Base-by-base conservation (phyloP, 2,329 filamentous ascomycete genomes). In the Aspergillus transmontanensis region DNA sequence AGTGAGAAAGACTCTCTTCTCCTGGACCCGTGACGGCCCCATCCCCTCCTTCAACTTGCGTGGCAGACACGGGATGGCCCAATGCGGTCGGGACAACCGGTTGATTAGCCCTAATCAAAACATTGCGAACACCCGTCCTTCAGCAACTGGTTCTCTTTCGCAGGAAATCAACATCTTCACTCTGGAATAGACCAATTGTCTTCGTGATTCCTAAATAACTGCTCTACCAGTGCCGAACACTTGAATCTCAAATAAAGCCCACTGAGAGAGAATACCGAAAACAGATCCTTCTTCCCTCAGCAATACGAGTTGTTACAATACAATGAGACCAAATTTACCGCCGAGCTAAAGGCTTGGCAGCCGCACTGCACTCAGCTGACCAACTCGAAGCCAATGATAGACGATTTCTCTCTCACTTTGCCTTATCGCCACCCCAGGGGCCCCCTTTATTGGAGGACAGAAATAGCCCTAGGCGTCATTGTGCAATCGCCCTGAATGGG, bases 331-430 rank as follows among this genome's bases (percentile, higher is more conserved):
- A 28, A 36, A 48, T 23, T 32, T 23, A 55, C 14, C 11, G n/a
- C 34, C 41, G 55, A 34, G 21, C 41, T 19, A 57, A 10, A 32
- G 45, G 43, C 64, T 64, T 65, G 64, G 64, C 62, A 57, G 55
- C 26, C 50, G 26, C 58, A 48, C 46, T 46, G 51, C 50, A 56
- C 63, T 51, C 67, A 65, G 67, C 61, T 69, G 67, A 69, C 64
- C 16, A 19, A 1, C 12, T 26, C 7, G 10, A 21, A 19, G 30
- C 68, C 66, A 69, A 66, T 68, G 30, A 23, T 36, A 1, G 7
- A 14, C 28, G 3, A 36, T 14, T 21, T 11, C 3, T 21, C n/a
- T n/a, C 39, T 7, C 6, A 26, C 10, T 45, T 30, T 6, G 39
- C 43, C 30, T 61, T 63, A 63, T 63, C 58, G 50, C 61, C 61